Percentiles rank a stretch among this genome's conserved stretches.
phyloP scores from a whole-genome alignment of 2,329 filamentous ascomycete genomes.

The Remersonia thermophila region DNA sequence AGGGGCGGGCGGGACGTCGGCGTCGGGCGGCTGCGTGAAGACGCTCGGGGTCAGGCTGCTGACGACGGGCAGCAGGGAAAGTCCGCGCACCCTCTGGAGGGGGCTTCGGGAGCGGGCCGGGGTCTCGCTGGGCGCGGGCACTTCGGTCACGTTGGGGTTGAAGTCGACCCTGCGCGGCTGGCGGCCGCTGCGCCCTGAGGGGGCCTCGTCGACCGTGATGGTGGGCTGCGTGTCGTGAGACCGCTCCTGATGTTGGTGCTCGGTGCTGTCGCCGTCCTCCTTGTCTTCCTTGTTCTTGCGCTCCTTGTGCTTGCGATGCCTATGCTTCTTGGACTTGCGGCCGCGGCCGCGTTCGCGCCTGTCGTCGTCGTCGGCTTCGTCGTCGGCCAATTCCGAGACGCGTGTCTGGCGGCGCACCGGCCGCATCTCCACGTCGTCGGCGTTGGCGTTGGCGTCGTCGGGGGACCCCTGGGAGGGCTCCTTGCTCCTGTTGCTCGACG shows the following conservation, averaged over 20 bases:
- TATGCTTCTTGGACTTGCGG: conserved; percentile 26
- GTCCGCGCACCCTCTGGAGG: conserved; percentile 43
- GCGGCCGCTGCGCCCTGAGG: conserved; percentile 17
- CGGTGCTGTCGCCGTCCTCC: too few species aligned
- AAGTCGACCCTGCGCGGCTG: conserved; percentile 49
- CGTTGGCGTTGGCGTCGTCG: conserved; percentile 4
- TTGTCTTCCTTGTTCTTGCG: too few species aligned
- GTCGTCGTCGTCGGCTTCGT: too few species aligned
- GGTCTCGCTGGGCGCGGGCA: conserved; percentile 20
- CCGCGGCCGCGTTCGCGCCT: conserved; percentile 20
- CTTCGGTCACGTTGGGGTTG: conserved; percentile 20
- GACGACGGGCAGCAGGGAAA: conserved; percentile 50
- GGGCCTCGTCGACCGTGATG: too few species aligned
- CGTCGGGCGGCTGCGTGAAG: conserved; percentile 40
- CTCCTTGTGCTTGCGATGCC: too few species aligned
- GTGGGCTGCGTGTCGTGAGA: too few species aligned
- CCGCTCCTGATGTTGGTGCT: conserved; percentile 25
- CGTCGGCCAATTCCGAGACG: too few species aligned
- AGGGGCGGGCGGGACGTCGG: conserved; percentile 19
- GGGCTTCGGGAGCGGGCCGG: conserved; percentile 26
- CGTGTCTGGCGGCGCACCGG: too few species aligned
- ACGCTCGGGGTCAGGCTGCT: conserved; percentile 61
- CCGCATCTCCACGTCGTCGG: too few species aligned
- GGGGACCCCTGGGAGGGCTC: too few species aligned
- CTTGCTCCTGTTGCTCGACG: too few species aligned